Evolutionary conservation across 306 rosid species (phyloP), one percentile per base, ranked within the genome.

Genomic region (Vicia faba): DNA sequence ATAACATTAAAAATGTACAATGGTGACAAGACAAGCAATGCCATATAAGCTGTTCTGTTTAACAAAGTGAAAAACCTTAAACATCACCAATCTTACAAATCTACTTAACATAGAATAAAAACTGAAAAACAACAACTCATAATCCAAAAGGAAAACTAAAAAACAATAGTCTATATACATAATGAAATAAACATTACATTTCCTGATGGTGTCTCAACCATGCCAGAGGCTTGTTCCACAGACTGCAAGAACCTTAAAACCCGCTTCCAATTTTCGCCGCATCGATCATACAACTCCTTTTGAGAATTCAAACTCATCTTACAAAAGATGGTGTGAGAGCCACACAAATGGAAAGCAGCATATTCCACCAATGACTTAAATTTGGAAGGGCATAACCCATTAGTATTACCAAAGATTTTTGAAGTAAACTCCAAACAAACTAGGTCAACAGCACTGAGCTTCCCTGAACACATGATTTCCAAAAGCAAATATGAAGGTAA

Each of bases 181-280:
- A 63, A 82, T 51, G 78, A 92, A 82, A 77, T 78, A 82, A 83
- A 79, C 80, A 84, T 81, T 89, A 92, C 98, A 87, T 87, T 89
- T 86, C 96, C 96, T 87, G 92, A 81, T 61, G 96, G 83, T 62
- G 98, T 92, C 89, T 87, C 84, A 7, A 89, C 83, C 85, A 78
- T 70, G 72, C 74, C 83, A 62, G 88, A 84, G 11, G 95, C 86
- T 67, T 87, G 90, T 73, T 83, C 98, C 83, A 87, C 89, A 5
- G 89, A 83, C 41, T 86, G 88, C 88, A 92, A 84, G 86, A 89
- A 92, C 86, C 96, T 83, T 83, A 89, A 73, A 82, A 88, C 79
- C 23, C 93, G 82, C 77, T 92, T 92, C 96, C 98, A 92, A 53
- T 84, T 92, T 55, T 83, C 91, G 12, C 59, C 73, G 55, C 96